Evolutionary conservation across 2,329 filamentous ascomycete species (phyloP), one percentile per base, ranked within the genome.

Genomic region (Aspergillus transmontanensis): DNA sequence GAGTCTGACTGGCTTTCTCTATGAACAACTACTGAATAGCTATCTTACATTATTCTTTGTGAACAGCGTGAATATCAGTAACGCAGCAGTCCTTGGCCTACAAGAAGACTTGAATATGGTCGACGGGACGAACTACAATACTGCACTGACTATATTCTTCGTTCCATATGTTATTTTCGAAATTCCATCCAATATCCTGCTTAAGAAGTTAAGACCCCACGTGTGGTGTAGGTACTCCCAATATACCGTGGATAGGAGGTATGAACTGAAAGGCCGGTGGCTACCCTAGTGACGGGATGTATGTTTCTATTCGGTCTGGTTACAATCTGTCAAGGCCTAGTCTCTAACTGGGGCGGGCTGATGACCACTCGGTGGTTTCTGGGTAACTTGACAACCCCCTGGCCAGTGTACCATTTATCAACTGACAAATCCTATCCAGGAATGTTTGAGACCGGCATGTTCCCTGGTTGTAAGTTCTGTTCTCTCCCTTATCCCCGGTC

Each of bases 301-400:
- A 96, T 96, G 90, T 90, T 94, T 67, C 80, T 87, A 62, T 97
- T 96, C 69, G 91, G 92, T 11, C 80, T 96, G 26, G 86, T 89
- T 51, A 92, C 90, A 23, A 82, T 91, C 43, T 85, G 88, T 69
- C 92, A 96, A 78, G 93, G 93, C 0, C 78, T 96, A 7, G 90
- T 93, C 3, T 81, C 87, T 64, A 96, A 87, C 73, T 97, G 94
- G 79, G 81, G 83, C 46, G 92, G 93, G 1, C 81, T 97, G 19
- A 84, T 97, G 57, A 84, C 88, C 0, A 93, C 91, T 3, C 87
- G 92, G 39, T 97, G 97, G 82, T 94, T 97, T 76, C 84, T 97
- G 0, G 94, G 69, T 69, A 65, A 32, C 41, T 16, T 34, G 23
- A 34, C 11, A 26, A n/a, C 6, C n/a, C 51, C 26, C 12, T 11